Evolutionary conservation across 2,329 filamentous ascomycete species (phyloP).

Genomic region (Hawksworthiomyces lignivorus): DNA sequence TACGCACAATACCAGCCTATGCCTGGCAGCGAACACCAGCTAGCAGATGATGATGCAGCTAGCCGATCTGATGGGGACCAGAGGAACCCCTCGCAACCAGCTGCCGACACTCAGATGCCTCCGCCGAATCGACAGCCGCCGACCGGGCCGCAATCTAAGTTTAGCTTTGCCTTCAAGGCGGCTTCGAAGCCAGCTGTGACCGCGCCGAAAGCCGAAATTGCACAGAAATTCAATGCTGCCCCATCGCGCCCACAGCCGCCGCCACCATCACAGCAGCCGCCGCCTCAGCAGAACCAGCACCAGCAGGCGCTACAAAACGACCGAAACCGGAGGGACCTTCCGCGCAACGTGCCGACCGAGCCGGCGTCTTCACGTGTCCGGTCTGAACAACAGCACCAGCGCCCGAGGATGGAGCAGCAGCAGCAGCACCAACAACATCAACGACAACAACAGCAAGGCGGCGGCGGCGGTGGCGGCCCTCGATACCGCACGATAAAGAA

Average conservation of each 20-base stretch:
- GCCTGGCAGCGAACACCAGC: not conserved
- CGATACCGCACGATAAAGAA: constrained; percentile 58
- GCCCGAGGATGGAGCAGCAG: constrained; percentile 3
- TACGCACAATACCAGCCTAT: not conserved
- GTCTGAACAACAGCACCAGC: constrained; percentile 15
- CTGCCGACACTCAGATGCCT: constrained; percentile 36
- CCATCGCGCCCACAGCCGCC: constrained; percentile 26
- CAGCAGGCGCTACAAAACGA: constrained; percentile 18
- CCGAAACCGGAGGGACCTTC: constrained; percentile 34
- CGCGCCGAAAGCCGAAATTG: constrained; percentile 57
- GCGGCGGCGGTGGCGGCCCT: constrained; percentile 22
- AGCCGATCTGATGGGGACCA: not conserved
- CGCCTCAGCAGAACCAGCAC: constrained; percentile 18
- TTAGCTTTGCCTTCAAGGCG: constrained; percentile 89
- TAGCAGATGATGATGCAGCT: not conserved
- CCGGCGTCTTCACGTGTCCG: constrained; percentile 40
- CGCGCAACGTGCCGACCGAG: constrained; percentile 44
- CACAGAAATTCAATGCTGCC: constrained; percentile 59
- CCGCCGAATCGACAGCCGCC: constrained; percentile 45
- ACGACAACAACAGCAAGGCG: constrained; percentile 24
- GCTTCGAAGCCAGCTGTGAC: constrained; percentile 51
- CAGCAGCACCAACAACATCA: constrained; percentile 17
- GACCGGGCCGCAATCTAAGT: constrained; percentile 58
- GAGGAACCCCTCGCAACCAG: not conserved
- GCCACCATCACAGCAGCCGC: constrained; percentile 16